Conservation (phyloP, 805 yeast genomes). For the Pichia cabralensis region DNA sequence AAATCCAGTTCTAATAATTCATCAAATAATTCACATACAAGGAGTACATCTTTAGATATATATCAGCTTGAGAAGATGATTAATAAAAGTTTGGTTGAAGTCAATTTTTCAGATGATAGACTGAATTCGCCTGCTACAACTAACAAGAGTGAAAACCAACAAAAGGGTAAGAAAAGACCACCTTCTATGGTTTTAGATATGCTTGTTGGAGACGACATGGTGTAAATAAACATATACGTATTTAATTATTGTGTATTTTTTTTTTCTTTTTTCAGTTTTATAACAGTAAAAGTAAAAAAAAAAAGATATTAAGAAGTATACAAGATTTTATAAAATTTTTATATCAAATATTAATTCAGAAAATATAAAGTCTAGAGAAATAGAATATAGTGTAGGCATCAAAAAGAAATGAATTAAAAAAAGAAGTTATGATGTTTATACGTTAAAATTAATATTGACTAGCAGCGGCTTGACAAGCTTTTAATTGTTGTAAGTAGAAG, state of each 20-base stretch:
- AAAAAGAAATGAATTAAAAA: no score
- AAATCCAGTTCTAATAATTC: background rate
- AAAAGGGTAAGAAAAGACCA: conserved; percentile 20
- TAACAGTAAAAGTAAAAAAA: background rate
- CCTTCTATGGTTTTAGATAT: conserved; percentile 33
- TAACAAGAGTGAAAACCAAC: background rate
- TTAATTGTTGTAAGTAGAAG: conserved; percentile 92
- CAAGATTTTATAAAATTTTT: no score
- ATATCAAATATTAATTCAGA: no score
- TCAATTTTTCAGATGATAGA: background rate
- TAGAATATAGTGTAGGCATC: no score
- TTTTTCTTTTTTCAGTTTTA: no score
- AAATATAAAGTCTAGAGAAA: no score
- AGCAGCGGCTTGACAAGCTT: conserved; percentile 94
- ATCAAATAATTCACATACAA: background rate
- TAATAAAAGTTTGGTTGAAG: conserved; percentile 4
- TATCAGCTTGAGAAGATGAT: conserved; percentile 10
- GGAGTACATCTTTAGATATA: conserved; percentile 8
- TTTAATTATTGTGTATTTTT: no score
- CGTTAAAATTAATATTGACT: conserved; percentile 52
- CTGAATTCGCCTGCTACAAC: background rate
- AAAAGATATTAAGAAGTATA: no score
- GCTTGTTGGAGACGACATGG: conserved; percentile 18
- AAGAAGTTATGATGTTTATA: no score
- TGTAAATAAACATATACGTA: no score